Base-by-base conservation (phyloP, 306 rosid species). In the Carpinus fangiana region DNA sequence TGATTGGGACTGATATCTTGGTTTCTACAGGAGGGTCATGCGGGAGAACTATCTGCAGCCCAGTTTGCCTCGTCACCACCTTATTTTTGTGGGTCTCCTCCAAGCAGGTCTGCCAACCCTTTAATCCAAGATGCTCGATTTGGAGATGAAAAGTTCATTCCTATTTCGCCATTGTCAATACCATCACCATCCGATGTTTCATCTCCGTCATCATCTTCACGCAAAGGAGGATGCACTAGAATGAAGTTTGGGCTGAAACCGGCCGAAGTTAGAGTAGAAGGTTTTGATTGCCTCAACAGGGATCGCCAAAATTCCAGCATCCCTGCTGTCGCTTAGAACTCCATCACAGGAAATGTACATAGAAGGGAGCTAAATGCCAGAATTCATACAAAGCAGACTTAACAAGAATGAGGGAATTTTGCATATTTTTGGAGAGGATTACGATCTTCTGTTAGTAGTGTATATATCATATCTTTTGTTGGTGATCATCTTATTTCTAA, bases 241-340 rank as follows among this genome's bases (percentile, higher is more conserved):
- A 75, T 83, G 90, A 88, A 81, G 70, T 87, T 86, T 38, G 98
- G 97, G 51, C 86, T 78, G 54, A 91, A 90, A 78, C 95, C 95
- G 0, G 93, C 93, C n/a, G 84, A 91, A 34, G 98, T 91, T 93
- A 93, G 98, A 88, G 91, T 93, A 86, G 98, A 93, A 83, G 98
- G 98, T 77, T 93, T 93, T 9, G 97, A 93, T 78, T 91, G 97
- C 77, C 98, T 88, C 78, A 88, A 81, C 72, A 87, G 90, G 93
- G 98, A 93, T 87, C 80, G 88, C 82, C 95, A 88, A 83, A 93
- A 84, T 88, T 93, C 98, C 2, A 81, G 98, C 86, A 84, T 91
- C 91, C 87, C 93, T 75, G 91, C 90, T 51, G 75, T 93, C 57
- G 98, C 97, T 12, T 93, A 86, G 83, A 89, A 78, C 75, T 68